Evolutionary conservation across 768 basidiomycete species (phyloP).

Genomic region (Russula lepida): DNA sequence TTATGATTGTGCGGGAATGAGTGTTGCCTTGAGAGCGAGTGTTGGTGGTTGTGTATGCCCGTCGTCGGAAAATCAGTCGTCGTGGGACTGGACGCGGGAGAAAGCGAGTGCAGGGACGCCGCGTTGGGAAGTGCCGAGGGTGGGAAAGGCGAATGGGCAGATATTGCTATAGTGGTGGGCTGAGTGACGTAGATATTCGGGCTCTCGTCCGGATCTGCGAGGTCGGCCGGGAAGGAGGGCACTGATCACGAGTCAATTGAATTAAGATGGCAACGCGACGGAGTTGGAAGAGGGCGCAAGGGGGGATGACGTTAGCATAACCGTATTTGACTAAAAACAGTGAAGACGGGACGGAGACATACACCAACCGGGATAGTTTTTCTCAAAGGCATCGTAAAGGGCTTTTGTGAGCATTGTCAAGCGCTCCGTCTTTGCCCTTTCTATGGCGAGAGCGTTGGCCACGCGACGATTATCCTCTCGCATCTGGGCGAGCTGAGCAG

Average conservation of each 20-base stretch:
- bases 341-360: conserved; percentile 24
- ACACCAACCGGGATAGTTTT: conserved; percentile 48
- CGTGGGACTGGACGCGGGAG: conserved; percentile 47
- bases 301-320: neutral
- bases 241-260: conserved; percentile 30
- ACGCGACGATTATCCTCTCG: conserved; percentile 64
- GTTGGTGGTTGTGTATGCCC: conserved; percentile 27
- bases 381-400: conserved; percentile 55
- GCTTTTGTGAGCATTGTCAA: conserved; percentile 49
- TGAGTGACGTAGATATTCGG: conserved; percentile 72
- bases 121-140: conserved; percentile 29
- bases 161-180: conserved; percentile 37
- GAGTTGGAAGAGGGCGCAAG: neutral
- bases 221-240: conserved; percentile 37
- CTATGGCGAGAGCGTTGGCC: conserved; percentile 41
- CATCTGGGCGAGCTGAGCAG: conserved; percentile 57
- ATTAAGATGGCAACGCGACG: neutral
- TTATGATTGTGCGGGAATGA: conserved; percentile 46
- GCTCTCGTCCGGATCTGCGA: conserved; percentile 40
- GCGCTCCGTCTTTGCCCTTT: conserved; percentile 54
- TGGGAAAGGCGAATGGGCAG: conserved; percentile 30
- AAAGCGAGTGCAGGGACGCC: conserved; percentile 42
- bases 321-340: neutral
- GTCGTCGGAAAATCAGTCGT: conserved; percentile 36
- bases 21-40: conserved; percentile 47